phyloP scores from a whole-genome alignment of 2,329 filamentous ascomycete genomes.

The Ophiostoma himal-ulmi region DNA sequence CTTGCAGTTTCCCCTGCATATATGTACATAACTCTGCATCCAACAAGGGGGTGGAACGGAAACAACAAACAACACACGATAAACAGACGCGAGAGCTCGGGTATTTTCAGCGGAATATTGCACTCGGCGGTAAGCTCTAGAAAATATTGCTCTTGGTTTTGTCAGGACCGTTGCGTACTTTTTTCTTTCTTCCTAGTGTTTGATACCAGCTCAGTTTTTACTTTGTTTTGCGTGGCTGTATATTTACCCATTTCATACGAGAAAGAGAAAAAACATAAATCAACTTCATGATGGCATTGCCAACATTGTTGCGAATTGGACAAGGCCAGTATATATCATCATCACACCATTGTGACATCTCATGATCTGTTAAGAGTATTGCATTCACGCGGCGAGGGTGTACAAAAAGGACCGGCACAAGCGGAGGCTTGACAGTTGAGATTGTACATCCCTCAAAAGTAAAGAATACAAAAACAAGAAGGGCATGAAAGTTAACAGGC shows the following conservation, averaged over 20 bases:
- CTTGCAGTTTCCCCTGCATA: not conserved
- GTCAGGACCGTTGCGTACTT: constrained; percentile 5
- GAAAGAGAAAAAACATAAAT: not conserved
- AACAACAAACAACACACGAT: not conserved
- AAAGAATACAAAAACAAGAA: not conserved
- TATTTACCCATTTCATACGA: not conserved
- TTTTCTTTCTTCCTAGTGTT: not conserved
- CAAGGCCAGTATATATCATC: not conserved
- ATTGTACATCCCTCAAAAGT: not conserved
- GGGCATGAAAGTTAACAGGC: not conserved
- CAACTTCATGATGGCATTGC: not conserved
- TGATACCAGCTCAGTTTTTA: not conserved
- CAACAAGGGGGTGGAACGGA: not conserved
- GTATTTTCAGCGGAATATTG: not conserved
- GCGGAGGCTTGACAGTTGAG: too few species aligned
- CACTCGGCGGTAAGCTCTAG: not conserved
- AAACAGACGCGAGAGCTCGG: not conserved
- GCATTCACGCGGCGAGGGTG: not conserved
- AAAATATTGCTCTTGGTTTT: not conserved
- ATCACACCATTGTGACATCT: not conserved
- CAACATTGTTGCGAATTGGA: not conserved
- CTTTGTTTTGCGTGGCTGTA: not conserved
- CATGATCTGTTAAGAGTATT: not conserved
- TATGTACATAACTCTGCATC: not conserved
- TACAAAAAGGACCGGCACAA: not conserved